Base-by-base conservation (phyloP, 495 filamentous ascomycete genomes). In the Penicillium silybi region DNA sequence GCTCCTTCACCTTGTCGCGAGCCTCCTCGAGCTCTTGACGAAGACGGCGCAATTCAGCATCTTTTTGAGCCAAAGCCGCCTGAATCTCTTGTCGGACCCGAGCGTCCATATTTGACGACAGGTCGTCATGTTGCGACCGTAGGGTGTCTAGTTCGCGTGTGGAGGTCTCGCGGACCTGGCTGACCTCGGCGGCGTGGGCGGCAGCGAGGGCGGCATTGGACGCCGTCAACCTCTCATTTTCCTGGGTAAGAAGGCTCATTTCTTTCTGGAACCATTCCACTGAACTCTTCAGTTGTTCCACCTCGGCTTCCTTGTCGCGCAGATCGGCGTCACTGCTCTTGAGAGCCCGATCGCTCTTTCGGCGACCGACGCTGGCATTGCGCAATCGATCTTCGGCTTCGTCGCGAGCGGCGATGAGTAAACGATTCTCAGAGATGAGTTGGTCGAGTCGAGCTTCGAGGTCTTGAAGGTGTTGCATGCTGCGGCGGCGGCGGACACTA, bases 401-500 rank as follows among this genome's bases (percentile, higher is more conserved):
- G 50, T 80, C 68, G 59, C 83, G 87, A 39, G 86, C 86, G 22
- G 89, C 86, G 59, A 82, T 75, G 16, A 96, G 81, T 34, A 82
- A 68, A 48, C 86, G 83, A 58, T 96, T 96, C 61, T 95, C 90
- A 0, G 88, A 82, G 37, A 85, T 74, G 43, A 96, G 73, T 65
- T 90, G 86, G 54, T 95, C 90, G 56, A 96, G 78, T 61, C 78
- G 80, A 27, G 77, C 63, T 60, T 88, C 82, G 38, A 97, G 81
- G 49, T 97, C 91, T 65, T 75, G 70, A 41, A 95, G 79, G 44
- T 97, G 84, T 72, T 97, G 93, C 86, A 96, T 89, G 77, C 91
- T 97, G 69, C 93, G 93, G 54, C 90, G 87, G 64, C 90, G 89
- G 53, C 92, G 90, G 77, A 95, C 86, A 78, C 90, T 97, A 68